Percentiles rank a stretch among this genome's conserved stretches.
Conservation (phyloP, 345 rosid species). For the Pseudoturritis turrita region DNA sequence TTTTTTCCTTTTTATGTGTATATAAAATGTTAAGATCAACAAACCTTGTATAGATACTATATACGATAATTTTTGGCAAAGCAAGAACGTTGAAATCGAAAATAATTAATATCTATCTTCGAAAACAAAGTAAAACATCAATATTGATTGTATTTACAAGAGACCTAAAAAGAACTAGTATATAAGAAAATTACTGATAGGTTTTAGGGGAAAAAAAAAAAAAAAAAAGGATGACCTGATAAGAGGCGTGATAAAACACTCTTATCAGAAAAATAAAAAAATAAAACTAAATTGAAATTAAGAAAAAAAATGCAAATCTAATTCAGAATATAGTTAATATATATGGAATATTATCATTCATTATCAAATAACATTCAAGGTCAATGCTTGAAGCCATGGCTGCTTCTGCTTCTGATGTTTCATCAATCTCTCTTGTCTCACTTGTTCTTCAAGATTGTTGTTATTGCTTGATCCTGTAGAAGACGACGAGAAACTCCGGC, state of each 20-base stretch:
- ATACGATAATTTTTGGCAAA: background rate
- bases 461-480: slow-evolving; percentile 65
- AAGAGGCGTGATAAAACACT: slow-evolving; percentile 29
- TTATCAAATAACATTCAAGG: slow-evolving; percentile 58
- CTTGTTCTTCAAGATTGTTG: slow-evolving; percentile 44
- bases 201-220: too few relatives aligned
- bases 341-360: slow-evolving; percentile 2
- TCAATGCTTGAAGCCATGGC: slow-evolving; percentile 86
- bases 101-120: background rate
- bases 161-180: background rate
- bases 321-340: slow-evolving; percentile 14
- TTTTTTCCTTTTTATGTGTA: background rate
- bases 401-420: slow-evolving; percentile 45
- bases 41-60: background rate
- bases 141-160: slow-evolving; percentile 10
- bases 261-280: background rate
- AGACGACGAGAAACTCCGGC: slow-evolving; percentile 68
- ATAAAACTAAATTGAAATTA: background rate
- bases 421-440: slow-evolving; percentile 49
- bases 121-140: slow-evolving; percentile 1
- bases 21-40: background rate
- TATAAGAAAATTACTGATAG: slow-evolving; percentile 4
- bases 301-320: slow-evolving; percentile 14
- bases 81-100: background rate
- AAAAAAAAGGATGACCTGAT: slow-evolving; percentile 30